Base-by-base conservation (phyloP, 441 rosid species). In the Erysimum cheiri region DNA sequence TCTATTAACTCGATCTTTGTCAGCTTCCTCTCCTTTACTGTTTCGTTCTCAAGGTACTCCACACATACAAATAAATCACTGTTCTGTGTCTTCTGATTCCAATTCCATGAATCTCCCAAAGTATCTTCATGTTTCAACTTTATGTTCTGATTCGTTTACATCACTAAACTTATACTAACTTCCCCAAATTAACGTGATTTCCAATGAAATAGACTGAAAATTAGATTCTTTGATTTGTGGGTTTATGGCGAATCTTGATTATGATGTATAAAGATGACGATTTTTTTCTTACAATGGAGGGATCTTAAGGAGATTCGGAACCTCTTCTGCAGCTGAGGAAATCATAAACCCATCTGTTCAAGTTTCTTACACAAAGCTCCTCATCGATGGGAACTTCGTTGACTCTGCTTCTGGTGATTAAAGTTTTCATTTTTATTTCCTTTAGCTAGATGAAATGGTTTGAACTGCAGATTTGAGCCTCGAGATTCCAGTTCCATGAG, bases 401-500 rank as follows among this genome's bases (percentile, higher is more conserved):
- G 93, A 87, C 71, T 75, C 97, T 0, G 96, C 88, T 52, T 90
- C 98, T 77, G 98, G 98, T 87, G 43, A 62, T 47, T 61, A 52
- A 53, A 50, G 68, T 69, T 62, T 75, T 48, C 37, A 46, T 67
- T 46, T 67, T 71, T 68, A 1, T 19, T 3, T 6, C 24, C 35
- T 11, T 10, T 26, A 9, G 0, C 28, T 47, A 17, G 26, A 47
- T n/a, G 24, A 12, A 8, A 17, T 47, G 52, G 12, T n/a, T 2
- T 22, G 31, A 53, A 54, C 2, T 4, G 33, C 44, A 37, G n/a
- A 19, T 3, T 22, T 52, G 33, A 52, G 49, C 50, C 24, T 40
- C 47, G 12, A 8, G 32, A 56, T 37, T 65, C 19, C 14, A 22
- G 24, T 66, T 67, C 24, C 44, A 59, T 67, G 68, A 67, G 40